Percentiles rank a stretch among this genome's conserved stretches.
Conservation (phyloP, 176 grass and related monocot species). For the Phragmites australis region DNA sequence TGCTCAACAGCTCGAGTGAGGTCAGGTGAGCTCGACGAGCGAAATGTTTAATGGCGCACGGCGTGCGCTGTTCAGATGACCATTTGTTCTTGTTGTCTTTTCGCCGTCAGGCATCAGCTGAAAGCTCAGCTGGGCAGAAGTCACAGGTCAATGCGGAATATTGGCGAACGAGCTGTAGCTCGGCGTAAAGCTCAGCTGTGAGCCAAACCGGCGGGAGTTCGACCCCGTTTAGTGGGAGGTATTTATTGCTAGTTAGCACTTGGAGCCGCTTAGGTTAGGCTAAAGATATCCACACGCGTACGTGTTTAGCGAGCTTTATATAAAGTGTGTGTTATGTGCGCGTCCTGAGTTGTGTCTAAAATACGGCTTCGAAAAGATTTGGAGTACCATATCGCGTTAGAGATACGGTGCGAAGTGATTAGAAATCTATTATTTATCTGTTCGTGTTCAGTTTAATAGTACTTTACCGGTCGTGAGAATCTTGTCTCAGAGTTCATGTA, state of each 20-base stretch:
- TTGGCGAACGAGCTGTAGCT: too few relatives aligned
- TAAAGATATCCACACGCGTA: too few relatives aligned
- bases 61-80: neutral
- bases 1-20: neutral
- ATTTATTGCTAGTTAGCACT: too few relatives aligned
- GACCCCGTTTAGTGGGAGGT: too few relatives aligned
- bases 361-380: neutral
- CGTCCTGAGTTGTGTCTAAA: too few relatives aligned
- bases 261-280: too few relatives aligned
- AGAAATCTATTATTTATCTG: neutral
- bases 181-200: too few relatives aligned
- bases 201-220: too few relatives aligned
- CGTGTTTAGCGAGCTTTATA: too few relatives aligned
- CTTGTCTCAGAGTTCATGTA: neutral
- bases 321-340: too few relatives aligned
- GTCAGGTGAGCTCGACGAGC: neutral
- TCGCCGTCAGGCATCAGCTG: neutral
- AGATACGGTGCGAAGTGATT: neutral
- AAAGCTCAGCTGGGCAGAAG: neutral
- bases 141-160: neutral
- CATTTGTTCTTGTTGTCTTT: neutral
- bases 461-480: too few relatives aligned
- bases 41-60: neutral
- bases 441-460: neutral
- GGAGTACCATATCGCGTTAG: neutral